Base-by-base conservation (phyloP, 2,329 filamentous ascomycete species). In the Chaetomiaceae sp. region DNA sequence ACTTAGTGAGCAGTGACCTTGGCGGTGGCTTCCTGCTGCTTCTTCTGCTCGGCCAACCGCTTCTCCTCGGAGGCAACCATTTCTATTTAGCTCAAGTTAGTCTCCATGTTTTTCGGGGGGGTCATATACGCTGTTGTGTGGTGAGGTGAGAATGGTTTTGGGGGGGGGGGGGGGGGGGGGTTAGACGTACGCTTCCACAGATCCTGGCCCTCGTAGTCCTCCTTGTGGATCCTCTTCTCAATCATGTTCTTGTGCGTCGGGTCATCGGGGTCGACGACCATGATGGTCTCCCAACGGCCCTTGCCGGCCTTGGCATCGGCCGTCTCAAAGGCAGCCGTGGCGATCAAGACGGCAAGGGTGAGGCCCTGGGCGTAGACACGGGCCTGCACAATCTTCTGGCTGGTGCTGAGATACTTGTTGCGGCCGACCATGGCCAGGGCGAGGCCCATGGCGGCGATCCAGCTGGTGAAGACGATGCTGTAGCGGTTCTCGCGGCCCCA, bases 331-430 rank as follows among this genome's bases (percentile, higher is more conserved):
- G 82, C 86, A 41, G 92, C 89, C 27, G 83, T 87, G 50, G 88
- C 82, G 64, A 95, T 79, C 50, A 96, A 75, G 45, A 96, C 89
- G 57, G 85, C 87, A 41, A 96, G 75, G 5, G 91, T 95, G 61
- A 95, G 73, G 5, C 87, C 89, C 74, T 96, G 91, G 3, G 91
- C 91, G 70, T 96, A 96, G 58, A 96, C 86, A 79, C 91, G 85
- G 20, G 90, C 91, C 77, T 96, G 91, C 14, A 96, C 91, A 19
- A 96, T 73, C 77, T 96, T 96, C 76, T 96, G 91, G 54, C 79
- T 73, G 2, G 82, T 84, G 44, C 78, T 81, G 41, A 95, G 76
- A 66, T 85, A 87, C 58, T 80, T 83, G 67, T 89, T 89, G 56
- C 89, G 81, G 64, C 86, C 82, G 57, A 96, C 89, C 25, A 95